Percentiles rank a stretch among this genome's conserved stretches.
Evolutionary conservation across 805 yeast species (phyloP).

Genomic region (Candida coquimbonensis): DNA sequence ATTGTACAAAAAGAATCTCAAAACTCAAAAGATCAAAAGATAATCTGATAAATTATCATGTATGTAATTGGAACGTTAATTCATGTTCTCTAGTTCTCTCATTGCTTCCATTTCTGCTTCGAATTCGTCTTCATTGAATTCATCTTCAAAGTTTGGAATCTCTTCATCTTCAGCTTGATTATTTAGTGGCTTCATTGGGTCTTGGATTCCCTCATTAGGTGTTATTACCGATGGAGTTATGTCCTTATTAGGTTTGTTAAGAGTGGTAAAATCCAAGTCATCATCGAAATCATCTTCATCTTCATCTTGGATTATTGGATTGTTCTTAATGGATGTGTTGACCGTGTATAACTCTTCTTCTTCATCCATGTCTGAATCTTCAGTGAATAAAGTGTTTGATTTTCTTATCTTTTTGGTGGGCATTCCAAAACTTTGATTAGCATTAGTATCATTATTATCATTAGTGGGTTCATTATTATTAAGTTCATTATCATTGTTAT

Average conservation of each 20-base stretch:
- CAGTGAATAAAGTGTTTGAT: not conserved
- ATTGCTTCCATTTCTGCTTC: constrained; percentile 21
- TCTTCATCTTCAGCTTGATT: not conserved
- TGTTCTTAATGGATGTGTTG: no score
- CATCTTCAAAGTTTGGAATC: constrained; percentile 4
- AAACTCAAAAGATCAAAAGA: no score
- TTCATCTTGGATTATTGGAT: not conserved
- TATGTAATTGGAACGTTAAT: not conserved
- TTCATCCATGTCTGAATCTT: constrained; percentile 5
- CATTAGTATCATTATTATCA: no score
- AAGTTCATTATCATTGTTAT: not conserved
- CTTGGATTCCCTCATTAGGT: no score
- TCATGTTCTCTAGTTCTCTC: constrained; percentile 6
- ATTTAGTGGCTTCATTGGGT: not conserved
- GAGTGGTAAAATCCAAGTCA: no score
- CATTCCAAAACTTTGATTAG: no score
- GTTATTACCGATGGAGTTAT: no score
- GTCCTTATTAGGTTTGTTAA: no score
- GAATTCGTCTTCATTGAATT: constrained; percentile 13
- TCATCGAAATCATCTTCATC: constrained; percentile 2
- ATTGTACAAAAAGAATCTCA: no score
- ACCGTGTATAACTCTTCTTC: not conserved
- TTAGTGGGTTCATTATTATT: no score
- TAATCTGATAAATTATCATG: no score
- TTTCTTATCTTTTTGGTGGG: not conserved